Percentiles rank a stretch among this genome's conserved stretches.
phyloP scores from a whole-genome alignment of 169 alveolate genomes.

The Plasmodium ovale region DNA sequence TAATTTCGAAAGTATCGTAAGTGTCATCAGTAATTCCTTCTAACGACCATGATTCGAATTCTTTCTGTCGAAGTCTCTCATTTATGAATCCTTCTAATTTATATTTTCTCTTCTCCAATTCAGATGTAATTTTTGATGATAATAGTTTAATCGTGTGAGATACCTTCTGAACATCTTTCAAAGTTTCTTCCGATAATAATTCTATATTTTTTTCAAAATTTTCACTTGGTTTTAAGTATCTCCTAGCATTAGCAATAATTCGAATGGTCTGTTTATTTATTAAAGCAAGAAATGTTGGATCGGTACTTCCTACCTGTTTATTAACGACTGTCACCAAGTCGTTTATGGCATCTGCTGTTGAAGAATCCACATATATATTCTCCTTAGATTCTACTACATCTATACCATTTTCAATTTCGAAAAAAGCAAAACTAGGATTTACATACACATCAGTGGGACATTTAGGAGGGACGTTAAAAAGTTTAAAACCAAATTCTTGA shows the following conservation, averaged over 20 bases:
- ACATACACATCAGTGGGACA: conserved; percentile 76
- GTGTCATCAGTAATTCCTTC: neutral
- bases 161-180: conserved; percentile 71
- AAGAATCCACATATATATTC: conserved; percentile 54
- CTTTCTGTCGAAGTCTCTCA: conserved; percentile 69
- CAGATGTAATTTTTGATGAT: conserved; percentile 65
- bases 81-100: conserved; percentile 45
- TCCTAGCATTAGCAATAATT: conserved; percentile 72
- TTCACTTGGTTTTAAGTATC: conserved; percentile 70
- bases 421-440: conserved; percentile 6
- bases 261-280: conserved; percentile 54
- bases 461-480: conserved; percentile 77
- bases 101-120: conserved; percentile 60
- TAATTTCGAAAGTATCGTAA: conserved; percentile 46
- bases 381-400: conserved; percentile 14
- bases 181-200: conserved; percentile 65
- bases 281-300: conserved; percentile 70
- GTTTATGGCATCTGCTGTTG: conserved; percentile 72
- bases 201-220: conserved; percentile 70
- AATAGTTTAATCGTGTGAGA: conserved; percentile 52
- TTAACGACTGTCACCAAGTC: conserved; percentile 61
- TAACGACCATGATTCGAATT: conserved; percentile 65
- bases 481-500: conserved; percentile 81
- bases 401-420: neutral
- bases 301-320: conserved; percentile 70